phyloP scores from a whole-genome alignment of 2,329 filamentous ascomycete genomes.

The Metarhizium robertsii region DNA sequence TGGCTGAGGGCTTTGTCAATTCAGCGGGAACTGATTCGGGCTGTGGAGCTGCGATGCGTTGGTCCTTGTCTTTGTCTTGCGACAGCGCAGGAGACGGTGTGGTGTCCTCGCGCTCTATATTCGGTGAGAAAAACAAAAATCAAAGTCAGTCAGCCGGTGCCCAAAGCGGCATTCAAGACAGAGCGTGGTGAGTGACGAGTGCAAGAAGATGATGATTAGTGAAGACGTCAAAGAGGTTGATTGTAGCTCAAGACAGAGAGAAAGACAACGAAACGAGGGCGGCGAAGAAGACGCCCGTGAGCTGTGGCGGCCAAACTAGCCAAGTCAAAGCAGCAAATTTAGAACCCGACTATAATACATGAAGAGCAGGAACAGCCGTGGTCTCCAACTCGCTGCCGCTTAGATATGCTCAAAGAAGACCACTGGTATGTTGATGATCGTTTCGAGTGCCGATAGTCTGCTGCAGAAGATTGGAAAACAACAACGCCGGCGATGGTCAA shows the following conservation, averaged over 20 bases:
- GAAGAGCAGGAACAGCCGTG: background rate
- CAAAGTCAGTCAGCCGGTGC: background rate
- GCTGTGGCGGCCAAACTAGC: background rate
- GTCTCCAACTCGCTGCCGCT: background rate
- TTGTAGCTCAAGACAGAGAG: background rate
- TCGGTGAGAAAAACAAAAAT: background rate
- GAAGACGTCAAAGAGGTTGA: background rate
- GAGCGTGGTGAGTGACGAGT: background rate
- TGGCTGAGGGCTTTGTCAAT: conserved; percentile 15
- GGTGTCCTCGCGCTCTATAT: background rate
- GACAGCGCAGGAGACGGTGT: background rate
- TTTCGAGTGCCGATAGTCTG: background rate
- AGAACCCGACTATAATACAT: background rate
- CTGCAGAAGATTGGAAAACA: too few relatives aligned
- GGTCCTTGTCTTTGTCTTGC: background rate
- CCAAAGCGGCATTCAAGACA: background rate
- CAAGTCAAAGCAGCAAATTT: background rate
- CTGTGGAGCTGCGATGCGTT: background rate
- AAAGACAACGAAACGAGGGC: background rate
- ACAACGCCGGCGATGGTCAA: too few relatives aligned
- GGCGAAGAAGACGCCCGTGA: background rate
- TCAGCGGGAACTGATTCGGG: background rate
- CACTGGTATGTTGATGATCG: background rate
- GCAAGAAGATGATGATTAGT: background rate
- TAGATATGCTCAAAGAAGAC: too few relatives aligned